Evolutionary conservation across 345 rosid genomes (phyloP).

Genomic region (Eucalyptus sp.): DNA sequence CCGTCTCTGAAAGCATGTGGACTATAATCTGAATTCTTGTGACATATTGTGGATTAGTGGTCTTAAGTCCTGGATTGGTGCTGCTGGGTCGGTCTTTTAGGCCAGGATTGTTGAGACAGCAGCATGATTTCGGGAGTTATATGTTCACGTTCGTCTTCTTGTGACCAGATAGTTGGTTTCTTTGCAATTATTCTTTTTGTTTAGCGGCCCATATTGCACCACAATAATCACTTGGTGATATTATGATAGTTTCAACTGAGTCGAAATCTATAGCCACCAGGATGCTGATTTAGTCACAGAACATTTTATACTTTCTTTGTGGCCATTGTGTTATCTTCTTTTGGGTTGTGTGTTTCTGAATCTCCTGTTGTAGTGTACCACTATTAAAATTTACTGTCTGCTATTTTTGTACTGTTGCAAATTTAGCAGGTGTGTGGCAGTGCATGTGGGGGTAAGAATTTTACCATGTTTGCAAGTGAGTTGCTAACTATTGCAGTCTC

Average conservation of each 20-base stretch:
- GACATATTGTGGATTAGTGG: background rate
- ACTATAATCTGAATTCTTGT: background rate
- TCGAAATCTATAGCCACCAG: background rate
- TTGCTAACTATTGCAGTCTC: background rate
- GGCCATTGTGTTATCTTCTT: background rate
- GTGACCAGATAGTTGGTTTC: background rate
- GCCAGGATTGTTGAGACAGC: background rate
- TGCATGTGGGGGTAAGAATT: background rate
- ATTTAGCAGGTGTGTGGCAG: background rate
- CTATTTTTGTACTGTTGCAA: background rate
- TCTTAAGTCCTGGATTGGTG: background rate
- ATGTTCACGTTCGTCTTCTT: background rate
- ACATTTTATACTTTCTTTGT: background rate
- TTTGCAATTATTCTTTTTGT: background rate
- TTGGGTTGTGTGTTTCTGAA: background rate
- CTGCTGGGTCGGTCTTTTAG: background rate
- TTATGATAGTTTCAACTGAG: background rate
- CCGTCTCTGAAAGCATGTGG: background rate
- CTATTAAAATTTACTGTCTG: background rate
- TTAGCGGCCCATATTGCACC: background rate
- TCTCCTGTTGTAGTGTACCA: background rate
- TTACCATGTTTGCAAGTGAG: background rate
- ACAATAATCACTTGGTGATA: background rate
- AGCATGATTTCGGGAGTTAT: background rate
- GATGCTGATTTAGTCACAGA: background rate